These are phyloP conservation scores for Smittium mucronatum DNA, from an alignment of 371 early-diverging fungal species.

Conservation along the genomic window DNA sequence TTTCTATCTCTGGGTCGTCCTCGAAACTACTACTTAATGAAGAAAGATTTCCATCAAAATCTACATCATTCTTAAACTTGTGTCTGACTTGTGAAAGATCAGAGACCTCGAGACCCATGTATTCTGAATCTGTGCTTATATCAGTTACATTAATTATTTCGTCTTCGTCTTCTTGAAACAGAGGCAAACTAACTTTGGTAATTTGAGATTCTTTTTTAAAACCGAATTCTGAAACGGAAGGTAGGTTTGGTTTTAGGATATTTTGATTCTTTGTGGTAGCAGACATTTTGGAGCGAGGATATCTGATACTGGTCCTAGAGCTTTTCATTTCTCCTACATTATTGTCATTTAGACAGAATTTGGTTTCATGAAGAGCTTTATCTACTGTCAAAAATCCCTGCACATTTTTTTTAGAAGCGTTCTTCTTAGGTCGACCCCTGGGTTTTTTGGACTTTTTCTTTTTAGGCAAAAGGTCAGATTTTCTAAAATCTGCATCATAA, in stretches of 20 bases:
- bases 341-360: background rate
- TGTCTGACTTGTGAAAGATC: background rate
- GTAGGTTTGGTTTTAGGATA: too few species aligned
- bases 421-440: background rate
- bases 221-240: too few species aligned
- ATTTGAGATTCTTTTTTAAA: too few species aligned
- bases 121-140: constrained; percentile 23
- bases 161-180: constrained; percentile 14
- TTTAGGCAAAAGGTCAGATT: background rate
- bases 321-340: constrained; percentile 10
- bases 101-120: background rate
- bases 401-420: constrained; percentile 11
- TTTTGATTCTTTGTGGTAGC: too few species aligned
- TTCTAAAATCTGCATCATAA: background rate
- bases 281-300: background rate
- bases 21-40: background rate
- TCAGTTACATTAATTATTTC: constrained; percentile 34
- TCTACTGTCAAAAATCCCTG: too few species aligned
- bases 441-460: constrained; percentile 14
- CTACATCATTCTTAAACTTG: background rate
- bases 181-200: too few species aligned
- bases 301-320: constrained; percentile 11
- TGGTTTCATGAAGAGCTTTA: constrained; percentile 17
- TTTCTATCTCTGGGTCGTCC: constrained; percentile 17
- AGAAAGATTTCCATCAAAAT: background rate